Base-by-base conservation (phyloP, 768 basidiomycete species). In the Lactarius akahatsu region DNA sequence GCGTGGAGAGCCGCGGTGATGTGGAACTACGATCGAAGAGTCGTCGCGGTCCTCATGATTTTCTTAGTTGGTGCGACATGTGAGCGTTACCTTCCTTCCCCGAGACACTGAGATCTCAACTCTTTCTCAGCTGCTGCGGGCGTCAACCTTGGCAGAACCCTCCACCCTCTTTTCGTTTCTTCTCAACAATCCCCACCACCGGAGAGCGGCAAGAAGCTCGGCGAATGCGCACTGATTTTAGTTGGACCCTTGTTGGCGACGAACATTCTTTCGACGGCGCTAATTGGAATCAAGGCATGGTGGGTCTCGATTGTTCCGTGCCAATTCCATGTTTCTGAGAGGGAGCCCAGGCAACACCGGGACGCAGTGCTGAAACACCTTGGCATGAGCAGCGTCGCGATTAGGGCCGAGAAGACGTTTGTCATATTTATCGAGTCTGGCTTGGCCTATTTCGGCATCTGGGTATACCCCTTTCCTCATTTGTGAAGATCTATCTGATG, bases 1-100 rank as follows among this genome's bases (percentile, higher is more conserved):
- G 66, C 66, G 7, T 67, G 66, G 66, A 67, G 66, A 50, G 66
- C 66, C 18, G 61, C 62, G 0, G 62, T 63, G 26, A 2, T 67
- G 32, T 67, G 66, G 66, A 67, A 67, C 20, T 63, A 67, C 11
- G 58, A 67, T 47, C 50, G 62, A 41, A 63, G 62, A 9, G 36
- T 67, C 18, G 28, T 63, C 9, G 41, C 62, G 7, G 20, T 32
- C 41, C 62, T 67, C 26, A 32, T 52, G 9, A 5, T 60, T 2
- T 67, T 60, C 41, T n/a, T 67, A 23, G 32, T 67, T 16, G 66
- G 66, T 1, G 59, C 41, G 8, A 59, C 32, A 1, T 57, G 66
- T 62, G 15, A 63, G 62, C n/a, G 20, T 55, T 18, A 4, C 26
- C 34, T 58, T 7, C 55, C n/a, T 28, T 36, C 50, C 16, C 6